Percentiles rank a stretch among this genome's conserved stretches.
phyloP scores from a whole-genome alignment of 129 eudicot genomes.

The Flaveria trinervia region DNA sequence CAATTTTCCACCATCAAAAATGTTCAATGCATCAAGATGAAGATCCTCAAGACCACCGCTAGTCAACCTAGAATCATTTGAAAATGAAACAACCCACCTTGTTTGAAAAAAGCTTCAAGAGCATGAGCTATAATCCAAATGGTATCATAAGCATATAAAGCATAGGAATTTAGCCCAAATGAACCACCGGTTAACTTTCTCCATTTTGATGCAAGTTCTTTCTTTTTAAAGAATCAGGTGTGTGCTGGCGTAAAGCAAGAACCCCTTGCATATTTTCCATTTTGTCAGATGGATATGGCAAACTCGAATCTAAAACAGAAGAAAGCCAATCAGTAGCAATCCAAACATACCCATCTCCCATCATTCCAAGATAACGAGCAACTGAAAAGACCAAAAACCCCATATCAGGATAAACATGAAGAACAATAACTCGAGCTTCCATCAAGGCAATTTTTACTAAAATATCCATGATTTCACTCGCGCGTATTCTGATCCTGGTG shows the following conservation, averaged over 20 bases:
- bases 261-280: conserved; percentile 82
- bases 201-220: conserved; percentile 53
- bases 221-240: conserved; percentile 59
- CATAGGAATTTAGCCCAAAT: conserved; percentile 72
- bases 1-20: conserved; percentile 70
- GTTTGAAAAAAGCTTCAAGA: conserved; percentile 60
- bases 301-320: conserved; percentile 60
- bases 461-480: conserved; percentile 77
- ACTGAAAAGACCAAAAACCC: conserved; percentile 69
- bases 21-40: conserved; percentile 71
- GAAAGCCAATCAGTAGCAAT: conserved; percentile 94
- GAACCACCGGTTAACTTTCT: conserved; percentile 50
- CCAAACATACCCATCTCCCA: conserved; percentile 91
- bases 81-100: conserved; percentile 74
- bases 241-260: conserved; percentile 72
- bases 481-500: conserved; percentile 53
- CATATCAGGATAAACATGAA: conserved; percentile 68
- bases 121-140: conserved; percentile 90
- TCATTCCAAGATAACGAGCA: conserved; percentile 83
- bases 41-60: conserved; percentile 48
- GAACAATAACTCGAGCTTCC: conserved; percentile 84
- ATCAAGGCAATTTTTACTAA: conserved; percentile 68
- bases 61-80: conserved; percentile 60
- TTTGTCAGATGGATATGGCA: conserved; percentile 43
- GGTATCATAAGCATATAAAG: conserved; percentile 76